Evolutionary conservation across 768 basidiomycete genomes (phyloP).

Genomic region (Calvatia gigantea): DNA sequence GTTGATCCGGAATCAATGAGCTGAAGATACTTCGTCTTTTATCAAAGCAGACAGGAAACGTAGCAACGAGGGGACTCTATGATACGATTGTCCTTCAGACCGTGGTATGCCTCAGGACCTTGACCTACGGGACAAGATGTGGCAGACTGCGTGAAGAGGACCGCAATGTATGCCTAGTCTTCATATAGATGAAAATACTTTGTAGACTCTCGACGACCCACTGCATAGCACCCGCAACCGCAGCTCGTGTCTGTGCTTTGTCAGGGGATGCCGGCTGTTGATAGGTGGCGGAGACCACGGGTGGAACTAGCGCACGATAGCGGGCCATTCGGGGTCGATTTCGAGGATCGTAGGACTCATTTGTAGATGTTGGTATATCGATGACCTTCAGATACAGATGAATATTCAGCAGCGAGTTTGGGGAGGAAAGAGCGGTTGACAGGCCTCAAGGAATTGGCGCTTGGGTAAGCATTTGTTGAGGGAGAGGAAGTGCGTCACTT

Average conservation of each 20-base stretch:
- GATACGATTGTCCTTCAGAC: conserved; percentile 11
- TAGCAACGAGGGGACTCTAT: conserved; percentile 16
- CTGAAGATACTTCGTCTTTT: conserved; percentile 13
- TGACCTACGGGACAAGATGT: not conserved
- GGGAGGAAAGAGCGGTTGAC: conserved; percentile 1
- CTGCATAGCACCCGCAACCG: conserved; percentile 54
- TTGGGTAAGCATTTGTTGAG: conserved; percentile 84
- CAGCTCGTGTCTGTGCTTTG: conserved; percentile 42
- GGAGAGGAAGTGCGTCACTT: conserved; percentile 76
- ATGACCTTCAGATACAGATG: conserved; percentile 49
- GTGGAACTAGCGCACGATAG: conserved; percentile 84
- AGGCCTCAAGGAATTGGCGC: conserved; percentile 79
- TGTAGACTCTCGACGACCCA: conserved; percentile 70
- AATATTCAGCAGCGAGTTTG: not conserved
- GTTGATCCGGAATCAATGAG: conserved; percentile 5
- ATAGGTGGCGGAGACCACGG: conserved; percentile 54
- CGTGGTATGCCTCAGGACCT: conserved; percentile 4
- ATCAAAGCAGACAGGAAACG: conserved; percentile 12
- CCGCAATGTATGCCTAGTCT: conserved; percentile 7
- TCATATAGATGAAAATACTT: not conserved
- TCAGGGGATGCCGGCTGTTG: conserved; percentile 60
- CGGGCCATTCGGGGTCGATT: conserved; percentile 92
- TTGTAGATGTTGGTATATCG: conserved; percentile 40
- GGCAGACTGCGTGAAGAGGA: not conserved
- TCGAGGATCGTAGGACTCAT: conserved; percentile 36